phyloP scores from a whole-genome alignment of 139 green algal genomes.

The Picochlorum sp. region DNA sequence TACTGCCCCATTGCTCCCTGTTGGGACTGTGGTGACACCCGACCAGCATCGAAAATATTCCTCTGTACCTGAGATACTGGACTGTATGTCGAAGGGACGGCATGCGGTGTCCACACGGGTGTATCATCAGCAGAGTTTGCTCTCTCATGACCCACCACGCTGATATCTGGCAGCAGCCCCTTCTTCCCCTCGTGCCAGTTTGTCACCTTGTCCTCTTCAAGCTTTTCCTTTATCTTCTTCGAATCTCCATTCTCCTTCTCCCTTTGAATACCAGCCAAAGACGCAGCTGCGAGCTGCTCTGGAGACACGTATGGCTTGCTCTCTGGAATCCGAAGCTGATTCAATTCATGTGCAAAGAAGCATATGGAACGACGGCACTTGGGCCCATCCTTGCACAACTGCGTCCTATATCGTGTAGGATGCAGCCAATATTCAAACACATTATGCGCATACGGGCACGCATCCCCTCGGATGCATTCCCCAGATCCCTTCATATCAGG shows the following conservation, averaged over 20 bases:
- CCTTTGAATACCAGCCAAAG: constrained; percentile 27
- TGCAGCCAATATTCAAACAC: constrained; percentile 22
- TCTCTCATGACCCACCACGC: no score
- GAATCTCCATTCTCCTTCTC: neutral
- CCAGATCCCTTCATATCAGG: constrained; percentile 85
- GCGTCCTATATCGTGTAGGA: constrained; percentile 68
- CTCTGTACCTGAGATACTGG: no score
- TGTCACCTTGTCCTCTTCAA: no score
- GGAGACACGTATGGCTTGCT: constrained; percentile 29
- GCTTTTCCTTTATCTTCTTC: no score
- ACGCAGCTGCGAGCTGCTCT: constrained; percentile 25
- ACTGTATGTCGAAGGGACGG: no score
- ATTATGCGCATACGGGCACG: constrained; percentile 64
- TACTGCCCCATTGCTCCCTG: no score
- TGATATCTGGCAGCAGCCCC: no score
- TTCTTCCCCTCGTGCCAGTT: no score
- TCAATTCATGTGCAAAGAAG: constrained; percentile 81
- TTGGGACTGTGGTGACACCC: no score
- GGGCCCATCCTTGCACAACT: constrained; percentile 79
- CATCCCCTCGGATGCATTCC: constrained; percentile 52
- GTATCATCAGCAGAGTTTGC: no score
- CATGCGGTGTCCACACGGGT: no score
- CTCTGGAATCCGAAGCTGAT: constrained; percentile 23
- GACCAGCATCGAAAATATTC: no score
- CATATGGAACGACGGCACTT: constrained; percentile 64